Evolutionary conservation across 257 asterid genomes (phyloP).

Genomic region (Nicotiana tomentosiformis): DNA sequence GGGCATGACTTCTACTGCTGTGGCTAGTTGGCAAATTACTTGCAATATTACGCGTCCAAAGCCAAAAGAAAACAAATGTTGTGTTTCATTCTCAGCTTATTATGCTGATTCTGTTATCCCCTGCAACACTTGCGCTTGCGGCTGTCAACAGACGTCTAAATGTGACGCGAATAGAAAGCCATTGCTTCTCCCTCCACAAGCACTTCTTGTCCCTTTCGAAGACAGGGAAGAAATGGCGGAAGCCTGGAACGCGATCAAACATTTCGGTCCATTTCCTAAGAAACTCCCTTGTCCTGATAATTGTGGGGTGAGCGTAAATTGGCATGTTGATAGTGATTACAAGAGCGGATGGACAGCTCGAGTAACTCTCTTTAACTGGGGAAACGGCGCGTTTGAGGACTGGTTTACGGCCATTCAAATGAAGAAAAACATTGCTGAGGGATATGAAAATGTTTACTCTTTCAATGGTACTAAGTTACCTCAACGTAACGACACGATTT

Average conservation of each 20-base stretch:
- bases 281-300: slow-evolving; percentile 83
- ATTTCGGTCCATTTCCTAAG: slow-evolving; percentile 27
- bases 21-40: slow-evolving; percentile 75
- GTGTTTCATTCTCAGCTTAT: slow-evolving; percentile 85
- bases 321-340: slow-evolving; percentile 85
- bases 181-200: slow-evolving; percentile 55
- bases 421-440: slow-evolving; percentile 40
- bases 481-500: slow-evolving; percentile 32
- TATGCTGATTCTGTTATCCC: slow-evolving; percentile 63
- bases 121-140: slow-evolving; percentile 87
- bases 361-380: slow-evolving; percentile 89
- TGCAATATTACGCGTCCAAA: slow-evolving; percentile 74
- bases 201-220: slow-evolving; percentile 66
- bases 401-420: slow-evolving; percentile 77
- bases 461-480: slow-evolving; percentile 63
- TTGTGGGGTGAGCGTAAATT: slow-evolving; percentile 85
- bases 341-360: slow-evolving; percentile 85
- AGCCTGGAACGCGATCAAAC: slow-evolving; percentile 53
- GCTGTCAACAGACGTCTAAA: slow-evolving; percentile 31
- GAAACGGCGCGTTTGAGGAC: slow-evolving; percentile 37
- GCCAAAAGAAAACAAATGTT: slow-evolving; percentile 54
- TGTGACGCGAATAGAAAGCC: slow-evolving; percentile 42
- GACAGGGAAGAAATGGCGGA: slow-evolving; percentile 53
- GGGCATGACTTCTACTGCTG: slow-evolving; percentile 36
- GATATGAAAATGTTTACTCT: slow-evolving; percentile 65